Conservation (phyloP, 352 stramenopile genomes). For the Phytophthora sp. region DNA sequence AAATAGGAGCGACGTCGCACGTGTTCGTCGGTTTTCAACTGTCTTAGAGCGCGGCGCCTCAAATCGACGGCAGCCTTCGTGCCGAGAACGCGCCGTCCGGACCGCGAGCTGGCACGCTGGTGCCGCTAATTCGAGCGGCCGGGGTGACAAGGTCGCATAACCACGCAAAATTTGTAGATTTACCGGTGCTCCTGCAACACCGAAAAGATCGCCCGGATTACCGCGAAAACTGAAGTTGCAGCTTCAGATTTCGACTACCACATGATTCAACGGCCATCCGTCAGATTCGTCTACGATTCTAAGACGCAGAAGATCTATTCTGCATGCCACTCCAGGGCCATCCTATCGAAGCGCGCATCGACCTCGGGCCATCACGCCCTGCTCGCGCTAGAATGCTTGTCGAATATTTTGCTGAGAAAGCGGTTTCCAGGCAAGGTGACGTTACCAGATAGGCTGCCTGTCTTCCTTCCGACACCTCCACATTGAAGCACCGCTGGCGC, state of each 20-base stretch:
- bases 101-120: neutral
- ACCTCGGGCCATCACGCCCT: neutral
- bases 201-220: slow-evolving; percentile 13
- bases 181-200: slow-evolving; percentile 19
- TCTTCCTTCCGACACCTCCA: slow-evolving; percentile 16
- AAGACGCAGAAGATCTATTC: slow-evolving; percentile 14
- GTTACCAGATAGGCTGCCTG: slow-evolving; percentile 19
- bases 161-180: slow-evolving; percentile 12
- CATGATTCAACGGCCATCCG: slow-evolving; percentile 10
- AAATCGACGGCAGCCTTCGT: neutral
- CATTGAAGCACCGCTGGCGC: slow-evolving; percentile 14
- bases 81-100: slow-evolving; percentile 3
- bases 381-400: slow-evolving; percentile 9
- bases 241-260: slow-evolving; percentile 9
- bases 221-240: slow-evolving; percentile 8
- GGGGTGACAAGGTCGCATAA: slow-evolving; percentile 15
- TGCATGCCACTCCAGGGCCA: neutral
- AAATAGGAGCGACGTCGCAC: slow-evolving; percentile 3
- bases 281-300: slow-evolving; percentile 15
- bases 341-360: slow-evolving; percentile 8
- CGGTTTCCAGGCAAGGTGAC: slow-evolving; percentile 22
- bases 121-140: neutral
- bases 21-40: slow-evolving; percentile 4
- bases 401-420: slow-evolving; percentile 29
- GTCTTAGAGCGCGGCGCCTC: neutral